phyloP scores from a whole-genome alignment of 768 basidiomycete species.

The Auricularia cornea region DNA sequence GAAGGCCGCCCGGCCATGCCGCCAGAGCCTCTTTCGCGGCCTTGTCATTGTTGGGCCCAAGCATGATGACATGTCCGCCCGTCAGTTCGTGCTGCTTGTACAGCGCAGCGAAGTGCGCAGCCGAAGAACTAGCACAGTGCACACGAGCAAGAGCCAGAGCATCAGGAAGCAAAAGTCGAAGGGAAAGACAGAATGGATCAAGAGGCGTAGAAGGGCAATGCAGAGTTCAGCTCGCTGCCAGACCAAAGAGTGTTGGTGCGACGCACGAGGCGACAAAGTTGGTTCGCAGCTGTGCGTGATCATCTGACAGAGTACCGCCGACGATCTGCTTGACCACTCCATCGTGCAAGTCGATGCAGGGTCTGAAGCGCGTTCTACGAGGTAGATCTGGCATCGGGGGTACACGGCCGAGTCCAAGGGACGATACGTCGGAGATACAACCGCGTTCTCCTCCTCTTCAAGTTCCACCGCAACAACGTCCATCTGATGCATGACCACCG shows the following conservation, averaged over 20 bases:
- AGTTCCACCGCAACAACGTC: too few relatives aligned
- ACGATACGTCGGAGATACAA: too few relatives aligned
- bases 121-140: slow-evolving; percentile 76
- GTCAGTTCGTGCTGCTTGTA: slow-evolving; percentile 61
- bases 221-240: background rate
- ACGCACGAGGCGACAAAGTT: slow-evolving; percentile 87
- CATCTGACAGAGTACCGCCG: slow-evolving; percentile 74
- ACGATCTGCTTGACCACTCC: slow-evolving; percentile 98
- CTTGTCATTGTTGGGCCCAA: slow-evolving; percentile 74
- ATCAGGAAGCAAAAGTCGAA: background rate
- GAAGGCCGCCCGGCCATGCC: slow-evolving; percentile 85
- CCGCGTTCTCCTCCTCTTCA: too few relatives aligned
- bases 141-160: slow-evolving; percentile 9
- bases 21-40: slow-evolving; percentile 79
- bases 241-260: too few relatives aligned
- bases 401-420: too few relatives aligned
- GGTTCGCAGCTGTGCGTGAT: slow-evolving; percentile 57
- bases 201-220: background rate
- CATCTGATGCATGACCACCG: too few relatives aligned
- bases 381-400: background rate
- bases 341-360: slow-evolving; percentile 94
- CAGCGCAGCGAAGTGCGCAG: slow-evolving; percentile 70
- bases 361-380: slow-evolving; percentile 45
- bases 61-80: slow-evolving; percentile 95
- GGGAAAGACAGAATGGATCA: background rate